These are phyloP conservation scores for Fusarium begoniae DNA, from an alignment of 2,329 filamentous ascomycete species.

Conservation along the genomic window DNA sequence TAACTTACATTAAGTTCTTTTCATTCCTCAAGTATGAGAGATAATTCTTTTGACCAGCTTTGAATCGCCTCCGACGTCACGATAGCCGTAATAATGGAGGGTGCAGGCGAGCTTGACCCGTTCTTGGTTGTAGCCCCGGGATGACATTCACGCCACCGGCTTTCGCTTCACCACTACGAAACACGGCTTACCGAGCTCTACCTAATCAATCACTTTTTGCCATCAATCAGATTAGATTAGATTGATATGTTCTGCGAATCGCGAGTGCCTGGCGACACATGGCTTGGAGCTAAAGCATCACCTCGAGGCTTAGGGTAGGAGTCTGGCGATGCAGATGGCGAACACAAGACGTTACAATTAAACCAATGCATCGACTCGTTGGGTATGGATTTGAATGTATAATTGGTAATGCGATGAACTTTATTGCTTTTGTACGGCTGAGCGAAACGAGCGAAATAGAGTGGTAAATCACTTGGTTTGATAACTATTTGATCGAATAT, in stretches of 20 bases:
- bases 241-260: neutral
- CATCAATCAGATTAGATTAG: slow-evolving; percentile 26
- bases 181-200: neutral
- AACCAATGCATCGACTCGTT: neutral
- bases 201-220: neutral
- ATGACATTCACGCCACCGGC: neutral
- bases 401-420: no score
- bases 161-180: neutral
- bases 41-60: no score
- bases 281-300: neutral
- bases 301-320: slow-evolving; percentile 1
- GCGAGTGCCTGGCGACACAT: neutral
- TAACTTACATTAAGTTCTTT: fast-evolving
- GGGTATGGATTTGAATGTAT: no score
- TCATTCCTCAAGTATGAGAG: neutral
- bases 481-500: neutral
- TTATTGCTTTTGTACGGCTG: no score
- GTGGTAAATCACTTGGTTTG: no score
- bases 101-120: neutral
- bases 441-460: neutral
- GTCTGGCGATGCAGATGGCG: neutral
- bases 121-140: neutral
- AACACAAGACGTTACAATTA: neutral
- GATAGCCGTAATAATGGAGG: neutral
- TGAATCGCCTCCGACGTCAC: neutral